Evolutionary conservation across 2,329 filamentous ascomycete genomes (phyloP), one percentile per base, ranked within the genome.

Genomic region (Aspergillus sp.): DNA sequence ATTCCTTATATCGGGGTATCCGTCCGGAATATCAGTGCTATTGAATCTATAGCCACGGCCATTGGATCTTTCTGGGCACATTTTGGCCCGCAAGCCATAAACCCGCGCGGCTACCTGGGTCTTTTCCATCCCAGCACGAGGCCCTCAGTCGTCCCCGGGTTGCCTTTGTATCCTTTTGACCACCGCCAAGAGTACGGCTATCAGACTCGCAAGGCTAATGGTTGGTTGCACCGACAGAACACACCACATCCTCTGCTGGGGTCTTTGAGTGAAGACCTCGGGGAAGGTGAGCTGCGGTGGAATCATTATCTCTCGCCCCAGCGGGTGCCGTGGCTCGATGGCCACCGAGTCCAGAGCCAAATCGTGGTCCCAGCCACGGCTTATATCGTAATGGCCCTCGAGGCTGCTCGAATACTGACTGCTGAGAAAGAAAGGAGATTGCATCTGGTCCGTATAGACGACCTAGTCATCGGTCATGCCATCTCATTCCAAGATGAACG

Each of bases 331-430:
- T 67, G 65, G 65, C 41, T 69, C 3, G 26, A 16, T 4, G 59
- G 54, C n/a, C 65, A 69, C 45, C 44, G 45, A 13, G 44, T 68
- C 17, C 58, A 63, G 14, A 54, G 55, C 8, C 51, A 61, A 38
- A 45, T 53, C 7, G 52, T 69, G 0, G 67, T 63, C 33, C 66
- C 66, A 9, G 64, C 58, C 30, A 56, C 64, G 10, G 66, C 57
- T 5, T 59, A 55, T 24, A 36, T 57, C n/a, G 33, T 24, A 9
- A 57, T 59, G 45, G 56, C 52, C 10, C 26, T 56, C 8, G 55
- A 58, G 46, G 55, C 55, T 7, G 47, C 49, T 20, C 33, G 16
- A 8, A 17, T 32, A 19, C 35, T 51, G 14, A 36, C 45, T 14
- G 43, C 9, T 8, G 14, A 5, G 11, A n/a, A 20, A 5, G 4